Evolutionary conservation across 768 basidiomycete genomes (phyloP).

Genomic region (Mycena belliarum): DNA sequence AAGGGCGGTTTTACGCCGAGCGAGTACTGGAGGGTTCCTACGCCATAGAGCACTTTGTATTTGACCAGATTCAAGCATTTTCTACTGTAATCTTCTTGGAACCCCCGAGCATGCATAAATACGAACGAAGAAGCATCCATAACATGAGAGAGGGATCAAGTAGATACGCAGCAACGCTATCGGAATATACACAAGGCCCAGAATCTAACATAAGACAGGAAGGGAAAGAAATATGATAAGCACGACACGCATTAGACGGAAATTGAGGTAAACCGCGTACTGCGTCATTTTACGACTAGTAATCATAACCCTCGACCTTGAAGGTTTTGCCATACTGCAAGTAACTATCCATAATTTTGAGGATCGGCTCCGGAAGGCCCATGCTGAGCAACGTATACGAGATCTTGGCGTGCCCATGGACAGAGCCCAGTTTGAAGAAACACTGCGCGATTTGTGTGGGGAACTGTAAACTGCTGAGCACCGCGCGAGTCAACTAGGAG

Average conservation of each 20-base stretch:
- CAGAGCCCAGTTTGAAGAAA: constrained; percentile 91
- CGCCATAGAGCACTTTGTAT: constrained; percentile 5
- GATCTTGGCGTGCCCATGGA: constrained; percentile 93
- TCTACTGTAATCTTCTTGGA: constrained; percentile 8
- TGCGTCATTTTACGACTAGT: constrained; percentile 37
- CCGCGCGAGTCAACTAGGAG: neutral
- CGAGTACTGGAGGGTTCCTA: constrained; percentile 18
- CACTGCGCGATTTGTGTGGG: constrained; percentile 88
- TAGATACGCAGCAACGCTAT: neutral
- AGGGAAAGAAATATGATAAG: constrained; percentile 3
- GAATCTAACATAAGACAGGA: neutral
- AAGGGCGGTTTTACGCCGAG: constrained; percentile 14
- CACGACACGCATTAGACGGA: neutral
- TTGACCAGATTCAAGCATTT: neutral
- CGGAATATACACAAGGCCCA: neutral
- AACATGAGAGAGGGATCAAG: neutral
- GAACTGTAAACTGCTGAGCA: constrained; percentile 51
- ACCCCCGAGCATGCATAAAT: neutral
- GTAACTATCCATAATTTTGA: constrained; percentile 93
- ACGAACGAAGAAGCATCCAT: neutral
- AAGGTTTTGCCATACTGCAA: constrained; percentile 86
- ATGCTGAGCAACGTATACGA: constrained; percentile 91
- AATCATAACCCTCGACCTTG: constrained; percentile 85
- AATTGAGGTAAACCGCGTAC: neutral
- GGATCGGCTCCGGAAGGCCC: constrained; percentile 86